These are phyloP conservation scores for Amphibolis antarctica DNA, from an alignment of 106 monocot species.

Conservation along the genomic window DNA sequence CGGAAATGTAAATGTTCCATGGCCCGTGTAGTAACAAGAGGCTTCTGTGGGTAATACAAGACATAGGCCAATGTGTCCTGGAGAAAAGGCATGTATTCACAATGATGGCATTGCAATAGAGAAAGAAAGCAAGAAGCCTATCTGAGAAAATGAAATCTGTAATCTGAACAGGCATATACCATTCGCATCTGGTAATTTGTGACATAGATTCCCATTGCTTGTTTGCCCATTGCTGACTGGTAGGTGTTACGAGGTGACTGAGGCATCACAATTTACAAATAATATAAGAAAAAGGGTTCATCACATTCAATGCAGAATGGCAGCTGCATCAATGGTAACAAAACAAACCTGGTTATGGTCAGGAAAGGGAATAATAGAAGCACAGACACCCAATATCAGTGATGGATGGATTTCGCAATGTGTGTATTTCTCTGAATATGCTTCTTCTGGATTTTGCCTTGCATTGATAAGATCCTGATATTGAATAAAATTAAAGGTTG, in stretches of 20 bases:
- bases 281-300: background rate
- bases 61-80: constrained; percentile 99
- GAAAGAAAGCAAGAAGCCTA: background rate
- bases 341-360: constrained; percentile 89
- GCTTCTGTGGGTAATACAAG: constrained; percentile 98
- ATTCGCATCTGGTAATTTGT: constrained; percentile 95
- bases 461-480: constrained; percentile 87
- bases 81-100: constrained; percentile 1
- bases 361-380: constrained; percentile 98
- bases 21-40: constrained; percentile 97
- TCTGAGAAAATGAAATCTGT: background rate
- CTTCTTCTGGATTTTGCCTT: constrained; percentile 79
- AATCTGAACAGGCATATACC: constrained; percentile 27
- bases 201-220: constrained; percentile 99
- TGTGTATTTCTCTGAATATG: constrained; percentile 91
- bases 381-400: constrained; percentile 95
- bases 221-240: constrained; percentile 99
- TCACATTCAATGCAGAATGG: background rate
- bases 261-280: constrained; percentile 7
- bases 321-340: background rate
- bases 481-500: background rate
- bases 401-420: constrained; percentile 99
- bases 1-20: constrained; percentile 99
- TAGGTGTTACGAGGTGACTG: constrained; percentile 99
- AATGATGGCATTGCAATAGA: background rate